These are phyloP conservation scores for Lachancea dasiensis DNA, from an alignment of 805 yeast genomes.

Conservation along the genomic window DNA sequence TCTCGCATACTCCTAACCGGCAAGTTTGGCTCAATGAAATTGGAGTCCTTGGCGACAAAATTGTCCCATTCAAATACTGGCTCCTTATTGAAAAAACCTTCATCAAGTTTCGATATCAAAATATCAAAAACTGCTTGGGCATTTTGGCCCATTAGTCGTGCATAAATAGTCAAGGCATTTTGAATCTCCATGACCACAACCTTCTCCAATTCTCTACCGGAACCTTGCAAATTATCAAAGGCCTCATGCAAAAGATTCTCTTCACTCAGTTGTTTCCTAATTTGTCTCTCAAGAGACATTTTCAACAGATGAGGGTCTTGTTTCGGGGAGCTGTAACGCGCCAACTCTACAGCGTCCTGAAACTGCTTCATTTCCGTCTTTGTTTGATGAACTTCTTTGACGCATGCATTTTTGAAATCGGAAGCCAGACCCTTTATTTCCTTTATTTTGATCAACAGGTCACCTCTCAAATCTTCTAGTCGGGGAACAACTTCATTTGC, in stretches of 20 bases:
- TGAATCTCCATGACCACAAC: conserved; percentile 85
- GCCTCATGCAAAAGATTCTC: conserved; percentile 89
- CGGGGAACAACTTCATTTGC: conserved; percentile 57
- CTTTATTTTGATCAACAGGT: conserved; percentile 74
- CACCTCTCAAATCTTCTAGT: conserved; percentile 63
- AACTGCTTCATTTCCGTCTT: conserved; percentile 50
- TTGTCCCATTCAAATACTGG: conserved; percentile 86
- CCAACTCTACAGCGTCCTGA: conserved; percentile 55
- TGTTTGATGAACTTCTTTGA: conserved; percentile 62
- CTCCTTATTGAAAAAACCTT: conserved; percentile 69
- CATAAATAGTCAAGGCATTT: conserved; percentile 67
- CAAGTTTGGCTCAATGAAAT: conserved; percentile 57
- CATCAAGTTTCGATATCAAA: conserved; percentile 57
- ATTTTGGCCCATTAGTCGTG: conserved; percentile 64
- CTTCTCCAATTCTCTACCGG: conserved; percentile 83
- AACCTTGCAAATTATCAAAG: conserved; percentile 73
- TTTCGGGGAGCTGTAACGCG: conserved; percentile 42
- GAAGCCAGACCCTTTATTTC: conserved; percentile 78
- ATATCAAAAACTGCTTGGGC: conserved; percentile 64
- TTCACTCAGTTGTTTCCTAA: conserved; percentile 70
- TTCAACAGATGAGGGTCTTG: conserved; percentile 82
- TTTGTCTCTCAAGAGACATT: conserved; percentile 64
- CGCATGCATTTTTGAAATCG: conserved; percentile 75
- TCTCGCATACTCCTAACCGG: conserved; percentile 59
- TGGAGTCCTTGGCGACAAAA: conserved; percentile 64